These are phyloP conservation scores for Hysterium pulicare DNA, from an alignment of 2,329 filamentous ascomycete genomes.

Conservation along the genomic window DNA sequence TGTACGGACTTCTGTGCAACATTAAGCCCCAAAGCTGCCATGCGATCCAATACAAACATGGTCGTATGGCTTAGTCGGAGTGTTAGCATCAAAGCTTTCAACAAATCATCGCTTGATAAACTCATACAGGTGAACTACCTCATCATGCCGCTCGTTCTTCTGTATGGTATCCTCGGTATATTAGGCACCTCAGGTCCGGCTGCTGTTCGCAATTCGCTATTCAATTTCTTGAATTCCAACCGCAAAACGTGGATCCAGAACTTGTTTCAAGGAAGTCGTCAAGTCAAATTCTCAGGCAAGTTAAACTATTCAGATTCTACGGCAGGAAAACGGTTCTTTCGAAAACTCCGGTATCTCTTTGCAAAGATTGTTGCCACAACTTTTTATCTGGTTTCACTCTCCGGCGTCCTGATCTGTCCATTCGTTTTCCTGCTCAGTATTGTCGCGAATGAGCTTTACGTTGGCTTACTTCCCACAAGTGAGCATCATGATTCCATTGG, in stretches of 20 bases:
- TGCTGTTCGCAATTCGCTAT: background rate
- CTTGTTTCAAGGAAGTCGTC: background rate
- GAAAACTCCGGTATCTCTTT: background rate
- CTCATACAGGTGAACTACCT: background rate
- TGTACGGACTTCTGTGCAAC: slow-evolving; percentile 1
- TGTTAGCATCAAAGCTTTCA: background rate
- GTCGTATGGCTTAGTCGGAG: background rate
- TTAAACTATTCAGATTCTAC: background rate
- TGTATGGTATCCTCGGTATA: background rate
- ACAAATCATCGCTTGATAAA: background rate
- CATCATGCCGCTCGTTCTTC: background rate
- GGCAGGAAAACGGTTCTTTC: background rate
- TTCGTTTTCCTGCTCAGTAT: background rate
- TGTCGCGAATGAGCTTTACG: background rate
- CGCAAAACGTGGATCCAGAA: background rate
- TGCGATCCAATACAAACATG: slow-evolving; percentile 2
- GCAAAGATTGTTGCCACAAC: slow-evolving; percentile 1
- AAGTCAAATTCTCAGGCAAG: background rate
- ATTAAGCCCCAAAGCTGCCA: background rate
- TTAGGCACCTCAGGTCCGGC: background rate
- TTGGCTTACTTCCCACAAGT: background rate
- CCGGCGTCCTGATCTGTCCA: background rate
- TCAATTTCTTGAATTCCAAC: background rate
- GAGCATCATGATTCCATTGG: slow-evolving; percentile 3
- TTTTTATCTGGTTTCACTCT: background rate